These are phyloP conservation scores for Carex scoparia DNA, from an alignment of 176 grass and related monocot species.

Conservation along the genomic window DNA sequence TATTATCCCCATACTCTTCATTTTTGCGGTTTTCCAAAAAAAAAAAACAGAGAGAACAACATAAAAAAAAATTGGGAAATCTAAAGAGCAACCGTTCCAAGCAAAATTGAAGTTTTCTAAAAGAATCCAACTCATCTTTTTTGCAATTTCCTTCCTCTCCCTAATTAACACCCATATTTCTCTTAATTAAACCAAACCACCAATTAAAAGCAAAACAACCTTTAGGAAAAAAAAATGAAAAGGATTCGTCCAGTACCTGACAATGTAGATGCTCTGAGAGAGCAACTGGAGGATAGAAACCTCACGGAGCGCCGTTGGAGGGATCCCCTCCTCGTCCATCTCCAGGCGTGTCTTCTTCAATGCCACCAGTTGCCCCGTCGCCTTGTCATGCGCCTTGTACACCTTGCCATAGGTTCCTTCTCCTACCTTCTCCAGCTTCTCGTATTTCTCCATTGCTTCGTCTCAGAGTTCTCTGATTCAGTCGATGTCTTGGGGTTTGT, in stretches of 20 bases:
- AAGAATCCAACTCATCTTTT: not conserved
- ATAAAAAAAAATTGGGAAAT: too few species aligned
- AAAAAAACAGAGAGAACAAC: not conserved
- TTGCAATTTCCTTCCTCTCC: not conserved
- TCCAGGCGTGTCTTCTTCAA: constrained; percentile 90
- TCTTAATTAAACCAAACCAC: not conserved
- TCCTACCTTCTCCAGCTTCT: constrained; percentile 95
- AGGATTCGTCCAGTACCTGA: constrained; percentile 25
- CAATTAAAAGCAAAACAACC: not conserved
- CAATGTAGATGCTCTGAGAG: constrained; percentile 82
- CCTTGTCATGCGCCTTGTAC: constrained; percentile 51
- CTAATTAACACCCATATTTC: not conserved
- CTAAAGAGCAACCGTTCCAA: not conserved
- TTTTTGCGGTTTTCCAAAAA: not conserved
- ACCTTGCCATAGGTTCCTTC: constrained; percentile 58
- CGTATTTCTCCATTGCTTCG: constrained; percentile 77
- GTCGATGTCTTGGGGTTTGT: not conserved
- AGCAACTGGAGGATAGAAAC: constrained; percentile 90
- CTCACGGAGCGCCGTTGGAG: constrained; percentile 78
- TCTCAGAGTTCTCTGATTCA: not conserved
- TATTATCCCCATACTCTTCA: not conserved
- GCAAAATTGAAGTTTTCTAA: not conserved
- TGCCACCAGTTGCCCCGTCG: constrained; percentile 40
- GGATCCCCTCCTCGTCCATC: constrained; percentile 99
- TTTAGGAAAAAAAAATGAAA: not conserved